phyloP scores from a whole-genome alignment of 2,329 filamentous ascomycete species.

The Waltergamsia citrina region DNA sequence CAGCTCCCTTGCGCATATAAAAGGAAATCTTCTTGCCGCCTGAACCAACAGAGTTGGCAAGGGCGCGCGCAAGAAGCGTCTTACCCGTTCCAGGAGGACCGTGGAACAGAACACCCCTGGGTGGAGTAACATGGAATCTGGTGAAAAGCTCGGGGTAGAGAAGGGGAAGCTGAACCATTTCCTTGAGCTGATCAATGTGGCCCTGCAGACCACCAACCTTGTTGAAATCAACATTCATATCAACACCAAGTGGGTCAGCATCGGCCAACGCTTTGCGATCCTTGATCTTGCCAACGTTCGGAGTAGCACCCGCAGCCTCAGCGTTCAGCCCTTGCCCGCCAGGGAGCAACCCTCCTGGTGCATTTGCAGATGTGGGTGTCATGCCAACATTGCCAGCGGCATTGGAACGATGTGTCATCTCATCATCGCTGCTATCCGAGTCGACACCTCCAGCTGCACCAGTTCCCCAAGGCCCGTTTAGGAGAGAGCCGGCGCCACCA shows the following conservation, averaged over 20 bases:
- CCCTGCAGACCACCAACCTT: slow-evolving; percentile 87
- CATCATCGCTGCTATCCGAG: slow-evolving; percentile 95
- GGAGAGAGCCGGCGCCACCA: slow-evolving; percentile 60
- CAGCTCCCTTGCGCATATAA: slow-evolving; percentile 98
- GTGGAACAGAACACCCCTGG: slow-evolving; percentile 91
- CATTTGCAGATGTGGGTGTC: slow-evolving; percentile 44
- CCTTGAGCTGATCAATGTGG: slow-evolving; percentile 94
- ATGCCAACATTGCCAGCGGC: slow-evolving; percentile 51
- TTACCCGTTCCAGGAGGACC: slow-evolving; percentile 96
- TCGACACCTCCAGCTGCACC: slow-evolving; percentile 72
- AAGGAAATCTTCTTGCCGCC: slow-evolving; percentile 94
- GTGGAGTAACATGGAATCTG: slow-evolving; percentile 86
- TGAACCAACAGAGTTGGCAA: slow-evolving; percentile 83
- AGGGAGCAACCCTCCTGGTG: slow-evolving; percentile 33
- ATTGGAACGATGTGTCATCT: slow-evolving; percentile 56
- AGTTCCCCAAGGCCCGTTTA: slow-evolving; percentile 65
- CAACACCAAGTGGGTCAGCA: slow-evolving; percentile 87
- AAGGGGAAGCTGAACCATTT: slow-evolving; percentile 93
- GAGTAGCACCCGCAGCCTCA: slow-evolving; percentile 43
- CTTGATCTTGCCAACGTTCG: slow-evolving; percentile 88
- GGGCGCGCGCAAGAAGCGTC: slow-evolving; percentile 85
- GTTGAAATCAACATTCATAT: slow-evolving; percentile 86
- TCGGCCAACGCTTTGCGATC: slow-evolving; percentile 87
- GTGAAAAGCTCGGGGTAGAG: slow-evolving; percentile 92
- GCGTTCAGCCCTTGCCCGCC: slow-evolving; percentile 27